Evolutionary conservation across 345 rosid genomes (phyloP).

Genomic region (Gossypioides kirkii): DNA sequence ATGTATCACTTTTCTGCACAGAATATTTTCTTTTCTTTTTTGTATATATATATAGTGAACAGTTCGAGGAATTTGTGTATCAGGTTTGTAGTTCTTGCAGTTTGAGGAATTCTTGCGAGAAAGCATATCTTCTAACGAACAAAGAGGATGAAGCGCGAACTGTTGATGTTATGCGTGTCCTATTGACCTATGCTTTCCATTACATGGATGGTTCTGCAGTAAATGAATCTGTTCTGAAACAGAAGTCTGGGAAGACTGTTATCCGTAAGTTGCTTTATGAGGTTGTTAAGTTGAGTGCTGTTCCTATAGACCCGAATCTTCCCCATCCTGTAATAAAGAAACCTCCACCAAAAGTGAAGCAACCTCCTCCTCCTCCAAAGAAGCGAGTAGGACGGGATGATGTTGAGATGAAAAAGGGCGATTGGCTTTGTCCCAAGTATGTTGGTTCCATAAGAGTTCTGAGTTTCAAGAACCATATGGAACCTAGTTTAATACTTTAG

Average conservation of each 20-base stretch:
- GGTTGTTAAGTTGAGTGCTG: conserved; percentile 78
- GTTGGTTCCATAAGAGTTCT: conserved; percentile 22
- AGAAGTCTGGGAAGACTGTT: conserved; percentile 73
- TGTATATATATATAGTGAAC: background rate
- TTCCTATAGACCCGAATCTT: conserved; percentile 92
- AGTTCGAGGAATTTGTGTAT: conserved; percentile 13
- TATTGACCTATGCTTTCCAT: conserved; percentile 74
- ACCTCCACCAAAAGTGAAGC: conserved; percentile 95
- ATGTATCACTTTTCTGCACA: background rate
- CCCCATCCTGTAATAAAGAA: conserved; percentile 81
- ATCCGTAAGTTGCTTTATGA: conserved; percentile 84
- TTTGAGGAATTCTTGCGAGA: conserved; percentile 82
- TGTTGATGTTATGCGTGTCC: conserved; percentile 73
- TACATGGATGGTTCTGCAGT: conserved; percentile 45
- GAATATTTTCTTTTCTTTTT: background rate
- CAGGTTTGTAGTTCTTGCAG: conserved; percentile 97
- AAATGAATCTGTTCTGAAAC: conserved; percentile 60
- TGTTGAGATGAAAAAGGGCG: conserved; percentile 96
- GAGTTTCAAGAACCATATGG: background rate
- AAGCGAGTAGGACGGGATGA: conserved; percentile 96
- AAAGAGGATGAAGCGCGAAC: conserved; percentile 97
- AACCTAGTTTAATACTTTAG: background rate
- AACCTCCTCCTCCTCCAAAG: conserved; percentile 89
- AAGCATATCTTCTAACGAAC: conserved; percentile 73
- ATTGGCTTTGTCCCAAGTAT: conserved; percentile 97